Evolutionary conservation across 129 eudicot species (phyloP), one percentile per base, ranked within the genome.

Genomic region (Sambucus nigra): DNA sequence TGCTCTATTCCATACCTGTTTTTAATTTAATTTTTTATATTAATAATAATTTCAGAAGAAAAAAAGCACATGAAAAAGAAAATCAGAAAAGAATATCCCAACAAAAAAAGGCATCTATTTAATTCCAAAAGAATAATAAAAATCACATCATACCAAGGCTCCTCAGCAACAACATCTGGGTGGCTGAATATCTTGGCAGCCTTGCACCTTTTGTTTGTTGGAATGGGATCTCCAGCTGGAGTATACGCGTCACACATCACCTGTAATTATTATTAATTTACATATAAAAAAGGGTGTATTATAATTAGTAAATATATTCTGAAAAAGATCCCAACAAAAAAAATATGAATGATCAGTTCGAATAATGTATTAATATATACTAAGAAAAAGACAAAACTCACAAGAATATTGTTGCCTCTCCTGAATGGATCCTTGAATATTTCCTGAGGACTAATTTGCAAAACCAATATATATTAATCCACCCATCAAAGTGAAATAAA

Each of bases 401-500:
- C 95, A 64, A 85, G 80, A 31, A 80, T 85, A 56, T 85, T 73
- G 64, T 75, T 77, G 67, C 95, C 95, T 65, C 83, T 80, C 65
- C 95, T 69, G 68, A 86, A 86, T 17, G 95, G 95, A 69, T 86
- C 95, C 66, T 71, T 79, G 74, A 74, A 86, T 57, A 86, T 78
- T 20, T 83, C 86, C 77, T 72, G 87, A 64, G 95, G 95, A 53
- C 95, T 86, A 68, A 50, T 64, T 16, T 17, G 7, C 33, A 9
- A 13, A 25, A 13, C 7, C 31, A 51, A 3, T 38, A 25, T 17
- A 42, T 23, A 22, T 27, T 25, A 22, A 33, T 25, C 51, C 22
- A 59, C 16, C 7, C 14, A 57, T 59, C 1, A 8, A 18, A 24
- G 5, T 16, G 4, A 7, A 4, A 31, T 44, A 45, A 44, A 45